phyloP scores from a whole-genome alignment of 164 flowering plant species.

The Pachysandra terminalis region DNA sequence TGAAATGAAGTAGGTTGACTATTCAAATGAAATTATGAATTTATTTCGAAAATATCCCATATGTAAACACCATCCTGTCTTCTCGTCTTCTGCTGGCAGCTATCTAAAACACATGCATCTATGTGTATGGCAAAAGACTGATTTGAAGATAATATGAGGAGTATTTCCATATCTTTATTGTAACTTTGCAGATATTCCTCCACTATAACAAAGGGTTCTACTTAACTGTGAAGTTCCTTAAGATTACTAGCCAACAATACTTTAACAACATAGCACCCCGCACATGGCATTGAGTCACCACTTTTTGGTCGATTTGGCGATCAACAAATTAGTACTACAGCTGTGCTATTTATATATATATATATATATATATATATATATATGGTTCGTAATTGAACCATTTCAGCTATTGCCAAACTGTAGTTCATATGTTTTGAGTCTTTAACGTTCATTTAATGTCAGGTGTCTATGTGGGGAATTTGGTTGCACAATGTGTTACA shows the following conservation, averaged over 20 bases:
- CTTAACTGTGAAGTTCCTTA: neutral
- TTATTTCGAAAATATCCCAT: too few relatives aligned
- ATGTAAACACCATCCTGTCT: too few relatives aligned
- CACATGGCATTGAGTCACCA: neutral
- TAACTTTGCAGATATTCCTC: too few relatives aligned
- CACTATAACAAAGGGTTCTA: neutral
- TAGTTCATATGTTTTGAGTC: neutral
- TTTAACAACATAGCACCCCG: neutral
- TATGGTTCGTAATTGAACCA: neutral
- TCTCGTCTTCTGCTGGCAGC: too few relatives aligned
- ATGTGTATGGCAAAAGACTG: neutral
- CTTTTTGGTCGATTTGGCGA: neutral
- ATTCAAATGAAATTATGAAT: neutral
- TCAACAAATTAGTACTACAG: neutral
- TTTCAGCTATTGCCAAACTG: neutral
- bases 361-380: too few relatives aligned
- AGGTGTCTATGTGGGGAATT: neutral
- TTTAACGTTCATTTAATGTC: neutral
- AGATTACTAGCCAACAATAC: neutral
- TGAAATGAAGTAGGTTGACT: neutral
- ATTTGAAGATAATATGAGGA: neutral
- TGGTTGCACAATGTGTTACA: neutral
- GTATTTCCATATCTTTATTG: neutral
- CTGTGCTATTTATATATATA: too few relatives aligned
- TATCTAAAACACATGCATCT: too few relatives aligned